phyloP scores from a whole-genome alignment of 2,329 filamentous ascomycete species.

The Lasiodiplodia theobromae region DNA sequence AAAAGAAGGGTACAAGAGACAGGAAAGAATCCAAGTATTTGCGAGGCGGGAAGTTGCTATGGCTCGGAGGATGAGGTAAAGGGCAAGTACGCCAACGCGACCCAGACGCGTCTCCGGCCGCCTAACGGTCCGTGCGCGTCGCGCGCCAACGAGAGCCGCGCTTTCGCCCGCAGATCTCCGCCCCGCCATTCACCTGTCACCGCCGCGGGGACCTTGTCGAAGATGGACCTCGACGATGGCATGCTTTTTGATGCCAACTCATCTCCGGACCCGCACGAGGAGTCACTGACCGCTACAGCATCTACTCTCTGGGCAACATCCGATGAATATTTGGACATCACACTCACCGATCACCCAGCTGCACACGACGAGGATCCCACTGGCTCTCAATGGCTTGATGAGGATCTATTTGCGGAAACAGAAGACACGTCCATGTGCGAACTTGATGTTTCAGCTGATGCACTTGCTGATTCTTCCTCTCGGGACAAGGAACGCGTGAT shows the following conservation, averaged over 20 bases:
- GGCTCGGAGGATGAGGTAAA: neutral
- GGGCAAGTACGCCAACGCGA: slow-evolving; percentile 20
- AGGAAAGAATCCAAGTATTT: neutral
- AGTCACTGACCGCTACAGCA: slow-evolving; percentile 31
- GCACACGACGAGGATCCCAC: slow-evolving; percentile 27
- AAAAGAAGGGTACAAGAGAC: neutral
- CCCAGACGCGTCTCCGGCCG: slow-evolving; percentile 16
- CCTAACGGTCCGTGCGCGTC: slow-evolving; percentile 8
- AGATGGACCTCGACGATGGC: slow-evolving; percentile 35
- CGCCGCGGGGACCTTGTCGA: neutral
- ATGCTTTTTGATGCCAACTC: slow-evolving; percentile 39
- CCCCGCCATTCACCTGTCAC: slow-evolving; percentile 15
- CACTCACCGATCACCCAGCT: neutral
- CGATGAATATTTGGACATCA: slow-evolving; percentile 18
- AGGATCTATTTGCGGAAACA: slow-evolving; percentile 6
- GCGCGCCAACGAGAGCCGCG: neutral
- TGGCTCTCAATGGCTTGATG: slow-evolving; percentile 32
- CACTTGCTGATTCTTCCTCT: neutral
- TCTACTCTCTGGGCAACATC: slow-evolving; percentile 11
- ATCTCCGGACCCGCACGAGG: slow-evolving; percentile 32
- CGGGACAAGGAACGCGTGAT: slow-evolving; percentile 50
- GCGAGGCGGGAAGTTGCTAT: neutral
- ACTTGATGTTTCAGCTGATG: neutral
- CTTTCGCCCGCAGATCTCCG: slow-evolving; percentile 12
- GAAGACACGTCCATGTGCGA: slow-evolving; percentile 22